Conservation (phyloP, 179 eudicot species). For the Patellifolia procumbens region DNA sequence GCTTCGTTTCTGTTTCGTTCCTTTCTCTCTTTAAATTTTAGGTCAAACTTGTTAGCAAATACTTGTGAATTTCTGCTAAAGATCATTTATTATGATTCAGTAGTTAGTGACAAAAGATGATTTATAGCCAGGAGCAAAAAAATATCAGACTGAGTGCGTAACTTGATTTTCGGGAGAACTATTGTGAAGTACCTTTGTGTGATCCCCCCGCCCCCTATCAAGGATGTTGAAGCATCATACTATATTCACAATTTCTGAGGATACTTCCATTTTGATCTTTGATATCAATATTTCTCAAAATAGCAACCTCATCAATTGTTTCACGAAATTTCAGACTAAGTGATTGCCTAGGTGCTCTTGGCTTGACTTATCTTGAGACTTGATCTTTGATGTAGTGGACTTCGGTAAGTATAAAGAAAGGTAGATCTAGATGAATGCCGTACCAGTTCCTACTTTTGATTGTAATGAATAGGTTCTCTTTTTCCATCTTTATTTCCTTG, state of each 20-base stretch:
- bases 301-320: neutral
- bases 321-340: neutral
- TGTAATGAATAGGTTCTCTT: neutral
- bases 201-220: no score
- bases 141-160: neutral
- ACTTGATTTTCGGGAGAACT: neutral
- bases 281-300: neutral
- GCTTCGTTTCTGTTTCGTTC: no score
- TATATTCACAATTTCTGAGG: neutral
- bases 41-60: neutral
- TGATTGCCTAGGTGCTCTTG: neutral
- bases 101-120: neutral
- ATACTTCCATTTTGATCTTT: neutral
- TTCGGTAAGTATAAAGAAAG: neutral
- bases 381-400: neutral
- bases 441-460: neutral
- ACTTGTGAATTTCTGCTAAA: neutral
- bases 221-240: neutral
- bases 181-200: neutral
- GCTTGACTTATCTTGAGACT: neutral
- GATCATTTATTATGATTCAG: neutral
- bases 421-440: neutral
- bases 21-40: neutral
- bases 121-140: no score
- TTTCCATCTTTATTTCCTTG: neutral